Evolutionary conservation across 2,329 filamentous ascomycete genomes (phyloP), one percentile per base, ranked within the genome.

Genomic region (Penicillium sp.): DNA sequence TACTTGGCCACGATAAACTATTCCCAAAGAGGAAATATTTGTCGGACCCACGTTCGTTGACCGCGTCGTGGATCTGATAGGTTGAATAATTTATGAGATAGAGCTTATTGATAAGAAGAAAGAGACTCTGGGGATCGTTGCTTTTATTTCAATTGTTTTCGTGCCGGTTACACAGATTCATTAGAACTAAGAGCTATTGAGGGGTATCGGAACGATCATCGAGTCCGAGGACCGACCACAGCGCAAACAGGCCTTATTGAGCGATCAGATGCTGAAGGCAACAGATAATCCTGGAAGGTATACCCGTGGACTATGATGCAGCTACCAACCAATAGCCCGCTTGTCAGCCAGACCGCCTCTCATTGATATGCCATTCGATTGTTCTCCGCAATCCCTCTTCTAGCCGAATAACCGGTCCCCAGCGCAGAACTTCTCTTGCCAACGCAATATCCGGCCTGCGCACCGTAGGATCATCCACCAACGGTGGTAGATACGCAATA

Each of bases 391-490:
- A 58, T 13, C 68, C 70, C 6, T 68, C 62, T 21, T 60, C 25
- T 17, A 70, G 52, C 27, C 53, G 44, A 35, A 70, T 57, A 35
- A 57, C 55, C 15, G 70, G 70, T 38, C 60, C 55, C 70, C 68
- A 72, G 2, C 54, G 54, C 6, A 73, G 53, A 35, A 58, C 54
- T 43, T 67, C 61, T 49, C 66, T 67, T 21, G 68, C 68, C 56
- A 65, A 57, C 6, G 65, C 60, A 17, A 70, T 70, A 61, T 71
- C 64, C 31, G 69, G 69, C 39, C 65, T 63, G 42, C 68, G 57
- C 23, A 50, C 29, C 0, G 12, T 23, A 1, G 59, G 57, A 35
- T 60, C 54, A 51, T 63, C 59, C 0, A 39, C 41, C 19, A 42
- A 49, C 1, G 38, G 33, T 0, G 54, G 54, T 21, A 53, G 45